Conservation (phyloP, 2,329 filamentous ascomycete genomes). For the Neofusicoccum ribis region DNA sequence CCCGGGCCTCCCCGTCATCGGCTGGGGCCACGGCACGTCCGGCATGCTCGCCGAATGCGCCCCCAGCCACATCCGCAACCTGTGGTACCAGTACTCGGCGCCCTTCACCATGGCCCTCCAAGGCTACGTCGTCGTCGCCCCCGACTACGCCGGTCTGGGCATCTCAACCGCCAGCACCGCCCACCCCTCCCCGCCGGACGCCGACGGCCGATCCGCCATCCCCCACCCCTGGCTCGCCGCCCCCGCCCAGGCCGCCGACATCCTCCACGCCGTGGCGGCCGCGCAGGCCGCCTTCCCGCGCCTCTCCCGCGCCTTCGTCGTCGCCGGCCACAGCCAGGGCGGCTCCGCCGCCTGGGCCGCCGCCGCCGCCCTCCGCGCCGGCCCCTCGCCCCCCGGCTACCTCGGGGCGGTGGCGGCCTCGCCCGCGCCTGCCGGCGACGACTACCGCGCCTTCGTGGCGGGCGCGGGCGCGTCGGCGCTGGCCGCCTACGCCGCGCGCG, state of each 20-base stretch:
- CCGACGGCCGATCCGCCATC: background rate
- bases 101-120: slow-evolving; percentile 29
- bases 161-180: background rate
- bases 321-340: slow-evolving; percentile 51
- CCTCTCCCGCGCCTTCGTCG: slow-evolving; percentile 43
- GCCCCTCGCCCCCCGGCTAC: background rate
- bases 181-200: background rate
- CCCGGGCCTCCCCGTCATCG: slow-evolving; percentile 19
- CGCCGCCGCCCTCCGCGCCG: background rate
- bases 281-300: slow-evolving; percentile 44
- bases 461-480: background rate
- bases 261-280: slow-evolving; percentile 46
- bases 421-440: background rate
- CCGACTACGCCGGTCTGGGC: slow-evolving; percentile 31
- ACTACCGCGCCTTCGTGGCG: background rate
- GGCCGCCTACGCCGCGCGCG: background rate
- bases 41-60: slow-evolving; percentile 25
- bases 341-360: slow-evolving; percentile 47
- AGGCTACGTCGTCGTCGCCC: slow-evolving; percentile 29
- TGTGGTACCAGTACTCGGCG: slow-evolving; percentile 29
- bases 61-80: slow-evolving; percentile 28
- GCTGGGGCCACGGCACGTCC: slow-evolving; percentile 26
- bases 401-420: slow-evolving; percentile 1
- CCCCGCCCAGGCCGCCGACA: slow-evolving; percentile 45
- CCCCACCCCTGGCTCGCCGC: slow-evolving; percentile 43